These are phyloP conservation scores for Picochlorum sp. DNA, from an alignment of 139 green algal species.

Conservation along the genomic window DNA sequence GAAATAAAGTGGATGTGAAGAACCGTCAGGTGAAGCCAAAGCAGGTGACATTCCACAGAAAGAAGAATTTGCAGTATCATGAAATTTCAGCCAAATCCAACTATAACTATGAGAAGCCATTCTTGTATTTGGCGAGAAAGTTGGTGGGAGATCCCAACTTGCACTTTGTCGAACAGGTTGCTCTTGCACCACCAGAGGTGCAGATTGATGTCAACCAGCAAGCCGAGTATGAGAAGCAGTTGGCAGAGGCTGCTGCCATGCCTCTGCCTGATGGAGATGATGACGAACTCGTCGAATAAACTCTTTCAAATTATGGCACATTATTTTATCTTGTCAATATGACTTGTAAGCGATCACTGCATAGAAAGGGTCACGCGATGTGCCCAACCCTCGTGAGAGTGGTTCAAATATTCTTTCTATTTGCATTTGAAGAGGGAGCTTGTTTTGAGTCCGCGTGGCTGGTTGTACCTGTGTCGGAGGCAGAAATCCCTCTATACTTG, in stretches of 20 bases:
- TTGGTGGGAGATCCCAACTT: slow-evolving; percentile 90
- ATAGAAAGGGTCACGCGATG: slow-evolving; percentile 63
- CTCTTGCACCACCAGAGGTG: slow-evolving; percentile 92
- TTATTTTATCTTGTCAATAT: neutral
- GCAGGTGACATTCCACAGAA: slow-evolving; percentile 91
- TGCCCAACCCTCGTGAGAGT: neutral
- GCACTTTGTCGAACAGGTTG: slow-evolving; percentile 89
- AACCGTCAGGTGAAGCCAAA: slow-evolving; percentile 99
- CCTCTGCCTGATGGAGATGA: slow-evolving; percentile 77
- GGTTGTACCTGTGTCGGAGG: slow-evolving; percentile 47
- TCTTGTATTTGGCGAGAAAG: slow-evolving; percentile 98
- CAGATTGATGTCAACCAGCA: slow-evolving; percentile 84
- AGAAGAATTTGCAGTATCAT: slow-evolving; percentile 99
- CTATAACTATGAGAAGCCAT: slow-evolving; percentile 99
- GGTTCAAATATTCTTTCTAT: neutral
- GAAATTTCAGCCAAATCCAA: slow-evolving; percentile 99
- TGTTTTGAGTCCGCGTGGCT: slow-evolving; percentile 19
- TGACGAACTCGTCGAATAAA: slow-evolving; percentile 56
- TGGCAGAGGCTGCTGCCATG: slow-evolving; percentile 54
- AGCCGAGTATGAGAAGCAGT: slow-evolving; percentile 70
- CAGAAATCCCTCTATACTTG: slow-evolving; percentile 56
- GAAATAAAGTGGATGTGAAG: slow-evolving; percentile 99
- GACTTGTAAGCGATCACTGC: slow-evolving; percentile 58
- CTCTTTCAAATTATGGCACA: neutral
- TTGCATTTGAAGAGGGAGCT: neutral